Evolutionary conservation across 2,329 filamentous ascomycete genomes (phyloP).

Genomic region (Venturia nashicola): DNA sequence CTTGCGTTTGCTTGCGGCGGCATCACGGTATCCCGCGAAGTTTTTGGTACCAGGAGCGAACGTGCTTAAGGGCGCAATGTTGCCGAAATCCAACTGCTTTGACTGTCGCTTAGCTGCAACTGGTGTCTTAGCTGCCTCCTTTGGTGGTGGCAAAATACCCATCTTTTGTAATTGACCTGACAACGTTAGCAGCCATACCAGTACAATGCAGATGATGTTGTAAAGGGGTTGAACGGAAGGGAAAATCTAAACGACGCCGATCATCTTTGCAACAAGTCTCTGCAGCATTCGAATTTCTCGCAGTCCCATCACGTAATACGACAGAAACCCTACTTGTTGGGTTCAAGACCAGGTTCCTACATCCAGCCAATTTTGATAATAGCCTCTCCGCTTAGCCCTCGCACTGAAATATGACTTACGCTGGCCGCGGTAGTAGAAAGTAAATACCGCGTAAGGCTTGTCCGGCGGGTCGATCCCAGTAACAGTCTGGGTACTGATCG

Average conservation of each 20-base stretch:
- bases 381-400: background rate
- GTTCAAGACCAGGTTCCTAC: no score
- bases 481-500: constrained; percentile 98
- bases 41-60: constrained; percentile 72
- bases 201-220: background rate
- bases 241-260: background rate
- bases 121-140: constrained; percentile 47
- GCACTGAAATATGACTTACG: constrained; percentile 45
- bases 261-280: background rate
- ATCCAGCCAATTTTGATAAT: background rate
- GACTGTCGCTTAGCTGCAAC: constrained; percentile 65
- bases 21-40: constrained; percentile 78
- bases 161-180: constrained; percentile 92
- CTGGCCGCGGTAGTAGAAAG: constrained; percentile 93
- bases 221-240: background rate
- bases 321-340: background rate
- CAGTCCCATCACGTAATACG: background rate
- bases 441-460: constrained; percentile 92
- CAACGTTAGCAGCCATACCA: constrained; percentile 12
- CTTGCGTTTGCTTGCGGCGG: constrained; percentile 35
- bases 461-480: constrained; percentile 94
- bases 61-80: constrained; percentile 59
- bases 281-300: background rate
- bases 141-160: constrained; percentile 66
- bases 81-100: constrained; percentile 72